These are phyloP conservation scores for Aspergillus sp. DNA, from an alignment of 2,329 filamentous ascomycete species.

Conservation along the genomic window DNA sequence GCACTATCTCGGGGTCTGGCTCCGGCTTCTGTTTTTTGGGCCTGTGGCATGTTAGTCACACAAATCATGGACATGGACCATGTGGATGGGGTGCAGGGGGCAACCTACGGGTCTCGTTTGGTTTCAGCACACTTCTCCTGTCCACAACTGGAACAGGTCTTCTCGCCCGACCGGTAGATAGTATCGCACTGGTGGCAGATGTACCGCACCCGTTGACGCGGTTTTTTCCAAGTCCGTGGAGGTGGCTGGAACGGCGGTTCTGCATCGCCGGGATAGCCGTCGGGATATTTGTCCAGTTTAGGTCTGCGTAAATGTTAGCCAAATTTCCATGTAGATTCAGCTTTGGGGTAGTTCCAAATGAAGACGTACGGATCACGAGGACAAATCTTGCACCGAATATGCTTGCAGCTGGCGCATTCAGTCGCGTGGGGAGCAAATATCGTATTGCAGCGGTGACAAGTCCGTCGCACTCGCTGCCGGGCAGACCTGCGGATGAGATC, in stretches of 20 bases:
- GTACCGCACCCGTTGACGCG: conserved; percentile 41
- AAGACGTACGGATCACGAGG: conserved; percentile 72
- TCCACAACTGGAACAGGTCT: conserved; percentile 38
- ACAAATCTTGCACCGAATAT: conserved; percentile 76
- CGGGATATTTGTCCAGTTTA: conserved; percentile 44
- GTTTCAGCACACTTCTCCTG: conserved; percentile 43
- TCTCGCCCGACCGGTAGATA: conserved; percentile 32
- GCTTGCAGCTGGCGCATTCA: conserved; percentile 67
- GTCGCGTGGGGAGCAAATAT: conserved; percentile 61
- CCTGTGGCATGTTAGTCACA: conserved; percentile 24
- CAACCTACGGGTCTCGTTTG: conserved; percentile 43
- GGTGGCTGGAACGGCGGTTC: conserved; percentile 35
- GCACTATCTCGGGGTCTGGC: conserved; percentile 39
- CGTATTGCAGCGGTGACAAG: conserved; percentile 71
- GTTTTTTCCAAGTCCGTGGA: conserved; percentile 38
- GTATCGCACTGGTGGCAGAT: conserved; percentile 42
- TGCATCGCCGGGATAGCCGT: conserved; percentile 47
- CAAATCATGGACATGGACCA: neutral
- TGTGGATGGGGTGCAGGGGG: neutral
- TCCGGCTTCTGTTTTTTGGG: conserved; percentile 42
- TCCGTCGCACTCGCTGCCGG: conserved; percentile 71
- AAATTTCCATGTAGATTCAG: neutral
- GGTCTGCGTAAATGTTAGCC: conserved; percentile 25
- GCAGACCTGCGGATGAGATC: conserved; percentile 71
- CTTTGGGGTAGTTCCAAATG: neutral